These are phyloP conservation scores for Chamaenerion angustifolium DNA, from an alignment of 345 rosid genomes.

Conservation along the genomic window DNA sequence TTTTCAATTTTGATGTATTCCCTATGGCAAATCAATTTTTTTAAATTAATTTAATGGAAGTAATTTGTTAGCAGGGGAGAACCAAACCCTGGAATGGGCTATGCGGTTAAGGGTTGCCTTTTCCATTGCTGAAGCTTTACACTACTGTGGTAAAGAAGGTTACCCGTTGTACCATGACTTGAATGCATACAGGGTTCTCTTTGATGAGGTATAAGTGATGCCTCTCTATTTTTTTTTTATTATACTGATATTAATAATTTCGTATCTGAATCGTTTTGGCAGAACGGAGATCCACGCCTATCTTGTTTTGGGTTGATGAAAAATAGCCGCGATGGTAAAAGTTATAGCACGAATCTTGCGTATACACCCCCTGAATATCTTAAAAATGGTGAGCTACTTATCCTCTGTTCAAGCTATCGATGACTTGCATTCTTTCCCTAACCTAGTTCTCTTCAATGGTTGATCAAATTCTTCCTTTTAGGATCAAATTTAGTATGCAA, in stretches of 20 bases:
- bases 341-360: slow-evolving; percentile 91
- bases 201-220: slow-evolving; percentile 49
- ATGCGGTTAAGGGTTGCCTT: slow-evolving; percentile 22
- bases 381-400: slow-evolving; percentile 34
- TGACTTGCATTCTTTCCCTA: no score
- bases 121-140: background rate
- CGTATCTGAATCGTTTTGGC: slow-evolving; percentile 13
- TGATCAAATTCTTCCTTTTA: no score
- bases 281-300: slow-evolving; percentile 84
- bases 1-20: no score
- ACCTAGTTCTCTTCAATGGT: no score
- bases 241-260: no score
- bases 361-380: slow-evolving; percentile 86
- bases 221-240: background rate
- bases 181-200: slow-evolving; percentile 23
- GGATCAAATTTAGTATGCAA: no score
- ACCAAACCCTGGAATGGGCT: slow-evolving; percentile 66
- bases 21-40: background rate
- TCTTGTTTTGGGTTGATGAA: slow-evolving; percentile 92
- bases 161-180: slow-evolving; percentile 1
- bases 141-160: background rate
- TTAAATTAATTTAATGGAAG: background rate
- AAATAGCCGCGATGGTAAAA: slow-evolving; percentile 53
- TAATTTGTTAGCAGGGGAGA: slow-evolving; percentile 41
- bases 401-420: no score